Base-by-base conservation (phyloP, 31 red algal species). In the Bonnemaisonia californica region DNA sequence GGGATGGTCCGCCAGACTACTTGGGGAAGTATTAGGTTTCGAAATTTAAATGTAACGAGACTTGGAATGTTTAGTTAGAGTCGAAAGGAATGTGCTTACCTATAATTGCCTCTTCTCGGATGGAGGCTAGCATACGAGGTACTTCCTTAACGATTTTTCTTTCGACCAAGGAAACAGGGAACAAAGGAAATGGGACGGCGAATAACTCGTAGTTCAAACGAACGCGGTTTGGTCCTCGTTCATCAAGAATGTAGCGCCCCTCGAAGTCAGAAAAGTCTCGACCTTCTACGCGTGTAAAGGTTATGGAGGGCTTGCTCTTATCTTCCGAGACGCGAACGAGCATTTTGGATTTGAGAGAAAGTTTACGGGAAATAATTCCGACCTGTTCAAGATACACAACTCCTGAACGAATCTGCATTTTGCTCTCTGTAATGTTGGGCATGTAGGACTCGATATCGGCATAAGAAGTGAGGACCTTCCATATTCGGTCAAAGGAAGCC, bases 121-220 rank as follows among this genome's bases (percentile, higher is more conserved):
- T 87, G 31, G 77, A 58, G n/a, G 85, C 82, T 0, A 97, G 88
- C 84, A 97, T 88, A 29, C 78, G 57, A 0, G 95, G 95, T 26
- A 97, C 69, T 83, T 97, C 95, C 76, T 97, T 97, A 40, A 91
- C 58, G 9, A 92, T 91, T 82, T 97, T 97, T 23, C 87, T 69
- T 40, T 97, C 95, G 21, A 97, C 95, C 54, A 97, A 61, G 13
- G 85, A 76, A 42, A 97, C 82, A 7, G 95, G 95, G 62, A 93
- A 97, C 11, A 97, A 40, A 26, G 85, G 65, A 64, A 93, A 93
- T 18, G 95, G 95, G 33, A 80, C 71, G 11, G 81, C 86, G 56
- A 80, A 67, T 30, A 97, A 63, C 35, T 83, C 87, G 80, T 97
- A 97, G 8, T 93, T 79, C 12, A 97, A 74, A 36, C 47, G 69